Conservation (phyloP, 2,329 filamentous ascomycete genomes). For the Teratosphaeria nubilosa region DNA sequence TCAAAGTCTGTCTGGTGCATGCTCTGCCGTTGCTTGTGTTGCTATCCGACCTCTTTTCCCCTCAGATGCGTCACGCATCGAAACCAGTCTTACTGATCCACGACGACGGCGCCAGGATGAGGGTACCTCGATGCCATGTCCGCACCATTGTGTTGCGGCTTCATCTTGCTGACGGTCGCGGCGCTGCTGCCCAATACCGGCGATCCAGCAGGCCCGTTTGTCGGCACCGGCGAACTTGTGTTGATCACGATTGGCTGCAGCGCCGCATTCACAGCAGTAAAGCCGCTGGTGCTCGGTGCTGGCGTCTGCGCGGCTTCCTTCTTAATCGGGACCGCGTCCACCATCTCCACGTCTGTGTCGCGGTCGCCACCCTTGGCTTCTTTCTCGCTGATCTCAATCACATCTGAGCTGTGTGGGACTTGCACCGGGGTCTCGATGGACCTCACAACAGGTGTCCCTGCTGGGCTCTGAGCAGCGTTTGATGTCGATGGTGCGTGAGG, state of each 20-base stretch:
- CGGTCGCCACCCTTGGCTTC: neutral
- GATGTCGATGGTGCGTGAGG: slow-evolving; percentile 1
- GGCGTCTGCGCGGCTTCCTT: neutral
- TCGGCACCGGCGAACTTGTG: neutral
- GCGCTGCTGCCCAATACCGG: neutral
- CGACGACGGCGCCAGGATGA: neutral
- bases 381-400: neutral
- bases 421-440: slow-evolving; percentile 4
- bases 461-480: neutral
- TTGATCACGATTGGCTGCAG: neutral
- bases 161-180: neutral
- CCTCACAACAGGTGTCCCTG: neutral
- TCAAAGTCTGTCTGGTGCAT: neutral
- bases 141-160: neutral
- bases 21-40: neutral
- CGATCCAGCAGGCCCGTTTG: neutral
- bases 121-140: neutral
- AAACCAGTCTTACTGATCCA: neutral
- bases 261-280: slow-evolving; percentile 8
- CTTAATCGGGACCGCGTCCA: neutral
- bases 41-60: neutral
- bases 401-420: neutral
- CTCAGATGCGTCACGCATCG: neutral
- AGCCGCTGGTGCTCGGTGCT: neutral
- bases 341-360: neutral